These are phyloP conservation scores for Xylaria longipes DNA, from an alignment of 495 filamentous ascomycete species.

Conservation along the genomic window DNA sequence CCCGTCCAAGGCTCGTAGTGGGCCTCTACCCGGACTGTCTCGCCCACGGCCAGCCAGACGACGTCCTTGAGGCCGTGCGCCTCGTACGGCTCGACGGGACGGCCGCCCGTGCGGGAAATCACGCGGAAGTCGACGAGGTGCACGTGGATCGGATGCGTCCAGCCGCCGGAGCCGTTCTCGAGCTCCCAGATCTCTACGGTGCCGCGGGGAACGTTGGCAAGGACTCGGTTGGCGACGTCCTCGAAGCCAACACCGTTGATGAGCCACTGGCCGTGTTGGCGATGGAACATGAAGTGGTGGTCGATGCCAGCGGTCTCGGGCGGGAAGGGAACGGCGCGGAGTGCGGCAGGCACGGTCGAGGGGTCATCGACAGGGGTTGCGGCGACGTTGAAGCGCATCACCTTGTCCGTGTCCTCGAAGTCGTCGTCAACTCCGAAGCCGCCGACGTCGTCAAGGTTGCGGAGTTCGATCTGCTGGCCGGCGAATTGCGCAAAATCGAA, in stretches of 20 bases:
- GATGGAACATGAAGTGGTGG: slow-evolving; percentile 49
- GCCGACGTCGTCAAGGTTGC: slow-evolving; percentile 49
- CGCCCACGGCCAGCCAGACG: slow-evolving; percentile 53
- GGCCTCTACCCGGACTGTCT: slow-evolving; percentile 56
- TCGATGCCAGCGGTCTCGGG: slow-evolving; percentile 42
- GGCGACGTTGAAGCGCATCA: slow-evolving; percentile 62
- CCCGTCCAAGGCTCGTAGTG: slow-evolving; percentile 61
- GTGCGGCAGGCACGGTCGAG: slow-evolving; percentile 27
- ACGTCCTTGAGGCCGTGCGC: slow-evolving; percentile 58
- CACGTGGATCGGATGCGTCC: slow-evolving; percentile 63
- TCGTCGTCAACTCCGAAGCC: slow-evolving; percentile 52
- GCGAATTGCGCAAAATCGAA: slow-evolving; percentile 57
- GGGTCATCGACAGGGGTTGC: slow-evolving; percentile 44
- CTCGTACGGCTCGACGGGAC: slow-evolving; percentile 55
- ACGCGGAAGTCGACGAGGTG: slow-evolving; percentile 66
- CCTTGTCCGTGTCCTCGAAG: slow-evolving; percentile 55
- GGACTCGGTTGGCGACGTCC: slow-evolving; percentile 58
- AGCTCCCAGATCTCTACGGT: slow-evolving; percentile 59
- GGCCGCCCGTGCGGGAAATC: slow-evolving; percentile 48
- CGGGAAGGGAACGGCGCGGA: slow-evolving; percentile 45
- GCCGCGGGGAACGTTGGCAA: slow-evolving; percentile 56
- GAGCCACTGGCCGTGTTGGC: slow-evolving; percentile 37
- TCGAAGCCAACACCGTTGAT: slow-evolving; percentile 61
- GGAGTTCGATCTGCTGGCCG: slow-evolving; percentile 56
- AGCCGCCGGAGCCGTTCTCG: slow-evolving; percentile 52